Evolutionary conservation across 192 early-diverging fungal genomes (phyloP).

Genomic region (Podila verticillata): DNA sequence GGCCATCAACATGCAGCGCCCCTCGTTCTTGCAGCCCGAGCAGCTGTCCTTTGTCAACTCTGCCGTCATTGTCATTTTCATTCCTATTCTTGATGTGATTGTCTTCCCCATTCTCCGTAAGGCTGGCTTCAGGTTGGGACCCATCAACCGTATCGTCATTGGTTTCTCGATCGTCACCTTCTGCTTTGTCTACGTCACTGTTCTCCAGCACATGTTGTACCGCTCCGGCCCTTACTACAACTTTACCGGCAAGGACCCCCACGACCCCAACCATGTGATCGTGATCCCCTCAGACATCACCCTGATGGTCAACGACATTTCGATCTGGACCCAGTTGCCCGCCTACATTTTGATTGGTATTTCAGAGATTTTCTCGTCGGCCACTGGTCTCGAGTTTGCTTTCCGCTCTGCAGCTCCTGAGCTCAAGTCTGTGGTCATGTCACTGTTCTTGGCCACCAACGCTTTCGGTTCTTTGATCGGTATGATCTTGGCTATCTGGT

Average conservation of each 20-base stretch:
- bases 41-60: conserved; percentile 57
- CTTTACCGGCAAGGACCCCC: conserved; percentile 49
- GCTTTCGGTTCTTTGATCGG: conserved; percentile 67
- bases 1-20: conserved; percentile 65
- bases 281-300: conserved; percentile 7
- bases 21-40: conserved; percentile 41
- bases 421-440: conserved; percentile 75
- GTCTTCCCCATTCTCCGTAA: conserved; percentile 68
- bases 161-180: conserved; percentile 66
- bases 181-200: conserved; percentile 67
- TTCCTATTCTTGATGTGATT: conserved; percentile 66
- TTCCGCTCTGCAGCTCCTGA: conserved; percentile 66
- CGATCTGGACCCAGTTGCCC: conserved; percentile 64
- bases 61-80: conserved; percentile 64
- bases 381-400: conserved; percentile 73
- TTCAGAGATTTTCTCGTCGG: conserved; percentile 69
- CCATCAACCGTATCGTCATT: conserved; percentile 67
- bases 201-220: conserved; percentile 70
- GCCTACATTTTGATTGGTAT: conserved; percentile 66
- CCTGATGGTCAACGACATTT: conserved; percentile 57
- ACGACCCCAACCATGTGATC: conserved; percentile 20
- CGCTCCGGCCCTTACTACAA: conserved; percentile 60
- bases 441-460: conserved; percentile 70
- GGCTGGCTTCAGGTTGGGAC: conserved; percentile 64
- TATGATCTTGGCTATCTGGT: conserved; percentile 67